phyloP scores from a whole-genome alignment of 805 yeast genomes.

The Torulaspora quercuum region DNA sequence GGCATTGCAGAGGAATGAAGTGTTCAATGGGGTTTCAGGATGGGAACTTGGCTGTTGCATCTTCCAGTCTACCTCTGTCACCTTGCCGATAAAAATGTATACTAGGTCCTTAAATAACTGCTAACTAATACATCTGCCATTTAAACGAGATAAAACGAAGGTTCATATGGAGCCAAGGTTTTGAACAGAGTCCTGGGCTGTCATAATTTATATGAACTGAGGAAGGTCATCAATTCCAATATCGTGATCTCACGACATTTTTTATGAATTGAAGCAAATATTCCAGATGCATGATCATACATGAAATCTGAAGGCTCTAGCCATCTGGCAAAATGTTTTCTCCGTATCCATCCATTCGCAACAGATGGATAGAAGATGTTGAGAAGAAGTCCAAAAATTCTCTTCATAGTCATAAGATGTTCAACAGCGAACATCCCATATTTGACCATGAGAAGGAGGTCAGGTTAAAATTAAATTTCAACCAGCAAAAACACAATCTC shows the following conservation, averaged over 20 bases:
- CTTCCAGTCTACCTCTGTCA: too few relatives aligned
- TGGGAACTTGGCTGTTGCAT: too few relatives aligned
- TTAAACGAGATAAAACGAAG: too few relatives aligned
- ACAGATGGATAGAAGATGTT: slow-evolving; percentile 1
- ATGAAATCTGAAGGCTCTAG: background rate
- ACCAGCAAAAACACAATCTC: slow-evolving; percentile 99
- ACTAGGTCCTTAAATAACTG: too few relatives aligned
- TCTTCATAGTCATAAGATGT: slow-evolving; percentile 43
- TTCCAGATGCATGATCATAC: background rate
- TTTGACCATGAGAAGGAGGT: slow-evolving; percentile 62
- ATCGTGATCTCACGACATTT: background rate
- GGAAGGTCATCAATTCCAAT: background rate
- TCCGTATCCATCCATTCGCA: background rate
- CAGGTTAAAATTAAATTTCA: slow-evolving; percentile 93
- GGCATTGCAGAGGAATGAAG: too few relatives aligned
- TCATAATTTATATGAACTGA: too few relatives aligned
- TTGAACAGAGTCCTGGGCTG: too few relatives aligned
- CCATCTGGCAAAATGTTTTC: background rate
- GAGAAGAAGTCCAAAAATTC: slow-evolving; percentile 67
- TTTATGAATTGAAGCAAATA: background rate
- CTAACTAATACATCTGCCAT: too few relatives aligned
- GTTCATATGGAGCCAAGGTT: too few relatives aligned
- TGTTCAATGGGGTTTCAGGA: too few relatives aligned
- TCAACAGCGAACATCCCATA: slow-evolving; percentile 45
- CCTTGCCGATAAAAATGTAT: too few relatives aligned